Percentiles rank a stretch among this genome's conserved stretches.
Conservation (phyloP, 192 early-diverging fungal species). For the Jimgerdemannia lactiflua region DNA sequence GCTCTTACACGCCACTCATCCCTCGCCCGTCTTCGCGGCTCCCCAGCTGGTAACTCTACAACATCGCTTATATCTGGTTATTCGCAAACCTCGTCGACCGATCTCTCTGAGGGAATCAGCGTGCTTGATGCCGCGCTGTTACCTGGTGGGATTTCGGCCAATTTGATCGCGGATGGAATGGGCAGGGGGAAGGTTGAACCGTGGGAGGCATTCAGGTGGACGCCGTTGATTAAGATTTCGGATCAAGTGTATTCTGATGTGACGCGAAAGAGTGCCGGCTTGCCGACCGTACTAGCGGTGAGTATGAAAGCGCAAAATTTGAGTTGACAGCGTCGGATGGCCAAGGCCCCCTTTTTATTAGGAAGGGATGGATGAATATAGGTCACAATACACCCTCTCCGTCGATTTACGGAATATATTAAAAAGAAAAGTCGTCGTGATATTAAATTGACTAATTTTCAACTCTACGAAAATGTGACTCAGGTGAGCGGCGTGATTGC, state of each 20-base stretch:
- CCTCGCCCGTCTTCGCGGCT: background rate
- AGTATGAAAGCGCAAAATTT: background rate
- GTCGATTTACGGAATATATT: too few relatives aligned
- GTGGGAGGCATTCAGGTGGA: slow-evolving; percentile 59
- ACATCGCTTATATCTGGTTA: background rate
- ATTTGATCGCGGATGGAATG: background rate
- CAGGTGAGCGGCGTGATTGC: slow-evolving; percentile 53
- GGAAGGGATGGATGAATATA: background rate
- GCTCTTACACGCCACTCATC: background rate
- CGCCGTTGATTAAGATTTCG: slow-evolving; percentile 49
- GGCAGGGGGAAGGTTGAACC: slow-evolving; percentile 30
- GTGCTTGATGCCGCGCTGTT: background rate
- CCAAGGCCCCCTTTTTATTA: background rate
- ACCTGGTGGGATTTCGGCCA: background rate
- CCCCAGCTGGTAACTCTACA: background rate
- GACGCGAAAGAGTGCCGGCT: slow-evolving; percentile 32
- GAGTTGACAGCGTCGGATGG: background rate
- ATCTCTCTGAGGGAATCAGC: background rate
- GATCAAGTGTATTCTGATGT: slow-evolving; percentile 51
- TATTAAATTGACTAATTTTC: slow-evolving; percentile 16
- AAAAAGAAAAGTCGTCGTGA: background rate
- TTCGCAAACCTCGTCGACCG: background rate
- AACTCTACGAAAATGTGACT: slow-evolving; percentile 21
- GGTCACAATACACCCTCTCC: too few relatives aligned
- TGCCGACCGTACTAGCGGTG: slow-evolving; percentile 38